Evolutionary conservation across 192 early-diverging fungal species (phyloP).

Genomic region (Funneliformis geosporum): DNA sequence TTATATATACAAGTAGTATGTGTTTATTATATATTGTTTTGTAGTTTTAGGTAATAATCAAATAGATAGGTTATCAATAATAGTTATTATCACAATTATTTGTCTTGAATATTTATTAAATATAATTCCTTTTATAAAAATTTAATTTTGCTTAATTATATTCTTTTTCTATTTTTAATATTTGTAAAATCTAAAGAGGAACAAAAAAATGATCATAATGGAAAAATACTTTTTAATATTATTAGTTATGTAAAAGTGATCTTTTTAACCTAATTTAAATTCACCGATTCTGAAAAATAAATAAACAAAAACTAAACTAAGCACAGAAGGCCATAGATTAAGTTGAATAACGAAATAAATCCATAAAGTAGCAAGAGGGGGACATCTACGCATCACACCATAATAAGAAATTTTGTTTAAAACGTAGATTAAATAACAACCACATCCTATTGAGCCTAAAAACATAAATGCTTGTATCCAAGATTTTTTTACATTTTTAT

Average conservation of each 20-base stretch:
- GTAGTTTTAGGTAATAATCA: background rate
- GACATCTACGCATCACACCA: slow-evolving; percentile 66
- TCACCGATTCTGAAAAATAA: slow-evolving; percentile 36
- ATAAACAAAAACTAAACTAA: slow-evolving; percentile 37
- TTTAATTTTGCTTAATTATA: too few species aligned
- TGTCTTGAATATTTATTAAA: too few species aligned
- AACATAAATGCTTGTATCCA: slow-evolving; percentile 48
- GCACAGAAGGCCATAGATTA: slow-evolving; percentile 38
- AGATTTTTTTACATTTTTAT: slow-evolving; percentile 7
- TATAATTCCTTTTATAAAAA: too few species aligned
- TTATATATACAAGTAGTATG: background rate
- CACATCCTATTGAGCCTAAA: slow-evolving; percentile 45
- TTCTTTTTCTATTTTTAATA: too few species aligned
- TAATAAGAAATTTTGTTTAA: slow-evolving; percentile 57
- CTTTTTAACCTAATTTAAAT: slow-evolving; percentile 7
- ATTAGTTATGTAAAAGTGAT: too few species aligned
- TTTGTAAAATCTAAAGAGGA: too few species aligned
- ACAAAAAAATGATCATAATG: too few species aligned
- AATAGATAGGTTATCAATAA: too few species aligned
- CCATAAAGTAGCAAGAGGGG: slow-evolving; percentile 68
- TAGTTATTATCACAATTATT: too few species aligned
- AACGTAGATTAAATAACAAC: slow-evolving; percentile 59
- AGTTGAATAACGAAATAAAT: slow-evolving; percentile 55
- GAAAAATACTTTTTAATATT: too few species aligned
- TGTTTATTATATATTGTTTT: background rate